Base-by-base conservation (phyloP, 2,329 filamentous ascomycete genomes). In the Trichophyton schoenleinii region DNA sequence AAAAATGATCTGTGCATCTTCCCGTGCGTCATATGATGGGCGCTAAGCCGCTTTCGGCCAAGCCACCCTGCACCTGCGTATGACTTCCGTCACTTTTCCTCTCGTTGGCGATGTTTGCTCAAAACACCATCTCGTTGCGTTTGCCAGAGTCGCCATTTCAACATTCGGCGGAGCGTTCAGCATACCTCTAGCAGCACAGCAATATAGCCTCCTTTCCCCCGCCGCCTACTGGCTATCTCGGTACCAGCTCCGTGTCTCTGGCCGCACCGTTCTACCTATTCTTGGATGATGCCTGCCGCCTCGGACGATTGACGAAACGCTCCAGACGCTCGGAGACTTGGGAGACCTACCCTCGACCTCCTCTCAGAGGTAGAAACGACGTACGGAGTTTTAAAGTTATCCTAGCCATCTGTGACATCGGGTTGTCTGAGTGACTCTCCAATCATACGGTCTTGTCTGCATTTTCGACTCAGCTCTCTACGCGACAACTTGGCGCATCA, bases 1-100 rank as follows among this genome's bases (percentile, higher is more conserved):
- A 72, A 69, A 67, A 70, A 69, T 74, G 72, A 72, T 68, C 73
- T 71, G 66, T 73, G 72, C 73, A 70, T 66, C 64, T 59, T 25
- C 18, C 52, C 46, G 49, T 61, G 58, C 61, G 61, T 63, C 61
- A 63, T 63, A 58, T 63, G 61, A 63, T 59, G 42, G 38, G 28
- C 44, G 53, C 58, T 49, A 48, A 59, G 25, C 58, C 44, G 6
- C 31, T 59, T 59, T 59, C n/a, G 58, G 58, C 22, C 3, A 44
- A 36, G 28, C 41, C 36, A 59, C 58, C 8, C 41, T 58, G 34
- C 41, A 31, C 52, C 28, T 18, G 13, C 28, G 52, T n/a, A 55
- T 55, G 52, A 55, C 52, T 55, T 53, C 28, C 49, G 49, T 53
- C 49, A 34, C 44, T 48, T 48, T 48, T 48, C 11, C 7, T 36